These are phyloP conservation scores for Noccaea bulbosa DNA, from an alignment of 345 rosid genomes.

Conservation along the genomic window DNA sequence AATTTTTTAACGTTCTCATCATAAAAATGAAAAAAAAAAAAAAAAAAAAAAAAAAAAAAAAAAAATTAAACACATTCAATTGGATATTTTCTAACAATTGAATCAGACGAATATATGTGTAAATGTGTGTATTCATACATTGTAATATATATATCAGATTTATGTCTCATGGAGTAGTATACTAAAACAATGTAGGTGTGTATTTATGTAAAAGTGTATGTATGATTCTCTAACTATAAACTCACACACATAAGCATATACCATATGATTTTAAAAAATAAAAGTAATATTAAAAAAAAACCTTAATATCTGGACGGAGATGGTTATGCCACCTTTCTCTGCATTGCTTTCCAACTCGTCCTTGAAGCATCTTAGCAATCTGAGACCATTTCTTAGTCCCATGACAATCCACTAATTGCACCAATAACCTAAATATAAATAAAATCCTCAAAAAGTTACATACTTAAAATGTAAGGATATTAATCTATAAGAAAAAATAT, in stretches of 20 bases:
- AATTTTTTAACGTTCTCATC: neutral
- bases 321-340: constrained; percentile 99
- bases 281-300: constrained; percentile 21
- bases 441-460: neutral
- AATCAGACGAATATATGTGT: neutral
- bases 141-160: neutral
- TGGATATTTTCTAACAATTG: neutral
- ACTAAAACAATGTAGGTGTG: constrained; percentile 2
- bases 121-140: neutral
- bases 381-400: constrained; percentile 88
- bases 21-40: neutral
- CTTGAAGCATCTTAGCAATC: constrained; percentile 78
- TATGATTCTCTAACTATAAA: neutral
- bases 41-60: neutral
- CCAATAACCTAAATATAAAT: constrained; percentile 51
- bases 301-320: constrained; percentile 90
- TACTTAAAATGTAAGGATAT: neutral
- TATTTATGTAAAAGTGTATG: neutral
- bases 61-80: neutral
- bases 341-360: constrained; percentile 94
- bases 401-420: constrained; percentile 61
- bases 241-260: constrained; percentile 4
- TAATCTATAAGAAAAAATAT: neutral
- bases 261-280: neutral
- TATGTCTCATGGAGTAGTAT: neutral